Percentiles rank a stretch among this genome's conserved stretches.
Evolutionary conservation across 305 asterid genomes (phyloP).

Genomic region (Rubia peregrina): DNA sequence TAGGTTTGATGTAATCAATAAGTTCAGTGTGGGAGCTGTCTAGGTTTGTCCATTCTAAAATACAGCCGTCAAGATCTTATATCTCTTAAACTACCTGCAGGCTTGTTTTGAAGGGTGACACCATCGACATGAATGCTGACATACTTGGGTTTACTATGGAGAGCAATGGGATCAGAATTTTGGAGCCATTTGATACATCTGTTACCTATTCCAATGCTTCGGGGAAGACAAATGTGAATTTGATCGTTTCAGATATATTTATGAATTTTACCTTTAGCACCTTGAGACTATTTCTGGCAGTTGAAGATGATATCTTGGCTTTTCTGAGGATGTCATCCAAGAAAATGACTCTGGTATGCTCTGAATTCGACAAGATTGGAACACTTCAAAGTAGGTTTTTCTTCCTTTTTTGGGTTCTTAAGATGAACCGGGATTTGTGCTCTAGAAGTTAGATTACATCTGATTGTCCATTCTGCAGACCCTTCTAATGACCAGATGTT

Average conservation of each 20-base stretch:
- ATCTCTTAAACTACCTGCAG: conserved; percentile 41
- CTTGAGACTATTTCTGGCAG: conserved; percentile 77
- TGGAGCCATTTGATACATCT: conserved; percentile 93
- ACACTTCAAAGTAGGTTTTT: conserved; percentile 52
- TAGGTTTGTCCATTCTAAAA: not conserved
- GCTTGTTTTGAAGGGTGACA: conserved; percentile 66
- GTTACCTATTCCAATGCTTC: conserved; percentile 53
- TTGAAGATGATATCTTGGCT: conserved; percentile 86
- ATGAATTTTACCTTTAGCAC: conserved; percentile 94
- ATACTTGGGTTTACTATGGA: conserved; percentile 83
- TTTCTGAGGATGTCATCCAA: conserved; percentile 80
- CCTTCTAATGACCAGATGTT: conserved; percentile 47
- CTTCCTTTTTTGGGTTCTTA: not conserved
- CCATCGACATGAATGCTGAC: conserved; percentile 59
- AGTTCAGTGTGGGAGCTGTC: not conserved
- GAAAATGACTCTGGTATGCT: conserved; percentile 72
- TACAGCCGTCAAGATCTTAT: conserved; percentile 11
- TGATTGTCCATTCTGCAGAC: conserved; percentile 30
- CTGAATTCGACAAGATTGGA: conserved; percentile 86
- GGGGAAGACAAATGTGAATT: conserved; percentile 63
- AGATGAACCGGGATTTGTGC: conserved; percentile 5
- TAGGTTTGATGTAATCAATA: conserved; percentile 5
- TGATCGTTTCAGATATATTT: conserved; percentile 74
- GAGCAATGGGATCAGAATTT: conserved; percentile 87
- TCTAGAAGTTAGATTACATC: not conserved